Evolutionary conservation across 441 rosid species (phyloP).

Genomic region (Eutrema salsugineum): DNA sequence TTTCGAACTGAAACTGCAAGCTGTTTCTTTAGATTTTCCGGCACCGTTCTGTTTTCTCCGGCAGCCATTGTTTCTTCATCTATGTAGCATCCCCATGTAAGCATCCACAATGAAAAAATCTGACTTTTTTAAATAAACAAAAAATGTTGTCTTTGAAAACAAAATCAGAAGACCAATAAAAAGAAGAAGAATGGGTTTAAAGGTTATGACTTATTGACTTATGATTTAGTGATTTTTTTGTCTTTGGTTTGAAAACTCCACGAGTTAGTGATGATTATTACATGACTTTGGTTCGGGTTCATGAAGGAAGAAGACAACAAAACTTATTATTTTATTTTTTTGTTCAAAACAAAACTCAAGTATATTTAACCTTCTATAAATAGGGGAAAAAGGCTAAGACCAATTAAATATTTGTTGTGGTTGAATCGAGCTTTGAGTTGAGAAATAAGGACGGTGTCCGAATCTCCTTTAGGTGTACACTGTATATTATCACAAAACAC

Average conservation of each 20-base stretch:
- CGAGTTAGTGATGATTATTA: too few species aligned
- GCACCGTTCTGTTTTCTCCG: slow-evolving; percentile 34
- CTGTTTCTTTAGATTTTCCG: slow-evolving; percentile 57
- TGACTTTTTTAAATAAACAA: not conserved
- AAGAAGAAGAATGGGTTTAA: not conserved
- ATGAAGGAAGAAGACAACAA: slow-evolving; percentile 15
- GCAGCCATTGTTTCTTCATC: slow-evolving; percentile 24
- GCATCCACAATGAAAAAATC: not conserved
- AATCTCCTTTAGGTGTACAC: slow-evolving; percentile 29
- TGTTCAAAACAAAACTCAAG: not conserved
- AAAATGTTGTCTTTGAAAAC: not conserved
- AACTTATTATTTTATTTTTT: too few species aligned
- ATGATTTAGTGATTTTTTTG: not conserved
- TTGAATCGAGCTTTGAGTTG: slow-evolving; percentile 7
- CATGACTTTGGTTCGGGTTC: slow-evolving; percentile 15
- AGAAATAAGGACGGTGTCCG: slow-evolving; percentile 15
- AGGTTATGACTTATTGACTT: slow-evolving; percentile 6
- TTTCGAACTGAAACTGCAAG: slow-evolving; percentile 78
- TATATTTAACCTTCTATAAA: slow-evolving; percentile 11
- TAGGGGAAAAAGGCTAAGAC: not conserved
- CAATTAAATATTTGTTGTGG: not conserved
- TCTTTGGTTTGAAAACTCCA: too few species aligned
- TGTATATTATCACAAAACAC: slow-evolving; percentile 11
- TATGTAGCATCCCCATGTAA: slow-evolving; percentile 12
- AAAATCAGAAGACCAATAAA: not conserved